phyloP scores from a whole-genome alignment of 2,329 filamentous ascomycete genomes.

The Botrytis byssoidea region DNA sequence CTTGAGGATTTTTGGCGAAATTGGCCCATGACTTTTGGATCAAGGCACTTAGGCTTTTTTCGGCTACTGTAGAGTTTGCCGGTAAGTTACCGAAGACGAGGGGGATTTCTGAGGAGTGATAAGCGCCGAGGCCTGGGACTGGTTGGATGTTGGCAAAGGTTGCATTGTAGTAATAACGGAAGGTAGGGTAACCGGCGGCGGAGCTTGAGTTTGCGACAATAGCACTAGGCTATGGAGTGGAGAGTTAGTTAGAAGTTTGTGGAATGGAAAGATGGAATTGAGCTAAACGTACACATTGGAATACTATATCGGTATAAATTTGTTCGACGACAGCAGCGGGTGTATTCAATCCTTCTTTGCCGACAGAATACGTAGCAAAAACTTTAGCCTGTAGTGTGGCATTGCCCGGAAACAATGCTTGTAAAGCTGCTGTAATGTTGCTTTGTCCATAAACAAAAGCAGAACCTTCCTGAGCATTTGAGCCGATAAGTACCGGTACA shows the following conservation, averaged over 20 bases:
- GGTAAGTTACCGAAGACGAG: constrained; percentile 16
- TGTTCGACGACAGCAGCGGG: not conserved
- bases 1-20: constrained; percentile 13
- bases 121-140: constrained; percentile 5
- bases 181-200: constrained; percentile 13
- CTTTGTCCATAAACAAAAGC: not conserved
- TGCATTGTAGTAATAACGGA: constrained; percentile 19
- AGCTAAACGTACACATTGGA: constrained; percentile 13
- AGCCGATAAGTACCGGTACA: constrained; percentile 15
- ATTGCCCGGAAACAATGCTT: not conserved
- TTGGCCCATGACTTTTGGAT: constrained; percentile 16
- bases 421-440: not conserved
- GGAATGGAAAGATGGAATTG: no score
- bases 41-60: not conserved
- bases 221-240: not conserved
- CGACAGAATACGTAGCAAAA: not conserved
- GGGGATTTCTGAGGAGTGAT: constrained; percentile 20
- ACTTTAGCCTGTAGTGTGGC: not conserved
- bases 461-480: constrained; percentile 14
- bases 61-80: not conserved
- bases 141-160: constrained; percentile 20
- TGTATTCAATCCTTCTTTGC: constrained; percentile 1
- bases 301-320: constrained; percentile 10
- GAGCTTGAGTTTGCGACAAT: constrained; percentile 7
- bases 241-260: not conserved